phyloP scores from a whole-genome alignment of 805 yeast genomes.

The Candida germanica region DNA sequence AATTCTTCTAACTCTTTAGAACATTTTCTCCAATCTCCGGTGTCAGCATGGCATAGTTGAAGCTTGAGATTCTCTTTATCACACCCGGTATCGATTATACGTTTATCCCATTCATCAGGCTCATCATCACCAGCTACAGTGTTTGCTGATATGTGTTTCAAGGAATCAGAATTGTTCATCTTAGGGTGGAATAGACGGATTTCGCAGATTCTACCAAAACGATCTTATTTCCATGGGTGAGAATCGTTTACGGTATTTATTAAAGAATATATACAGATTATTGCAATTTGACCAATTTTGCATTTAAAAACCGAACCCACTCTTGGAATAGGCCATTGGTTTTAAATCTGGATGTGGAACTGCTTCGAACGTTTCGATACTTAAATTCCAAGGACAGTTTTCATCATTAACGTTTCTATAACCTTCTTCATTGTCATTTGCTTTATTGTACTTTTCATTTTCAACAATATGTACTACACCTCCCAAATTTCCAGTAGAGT shows the following conservation, averaged over 20 bases:
- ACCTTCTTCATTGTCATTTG: conserved; percentile 43
- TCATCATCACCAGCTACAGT: conserved; percentile 32
- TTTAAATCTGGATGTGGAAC: conserved; percentile 87
- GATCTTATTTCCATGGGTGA: too few species aligned
- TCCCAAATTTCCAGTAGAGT: conserved; percentile 84
- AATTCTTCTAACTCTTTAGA: conserved; percentile 52
- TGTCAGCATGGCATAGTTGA: conserved; percentile 45
- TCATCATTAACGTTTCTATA: conserved; percentile 32
- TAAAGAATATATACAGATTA: too few species aligned
- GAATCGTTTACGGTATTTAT: too few species aligned
- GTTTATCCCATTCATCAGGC: conserved; percentile 48
- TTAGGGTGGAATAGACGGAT: not conserved
- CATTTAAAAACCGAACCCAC: conserved; percentile 42
- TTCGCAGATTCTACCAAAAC: too few species aligned
- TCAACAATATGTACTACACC: conserved; percentile 75
- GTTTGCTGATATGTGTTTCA: not conserved
- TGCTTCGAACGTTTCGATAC: conserved; percentile 65
- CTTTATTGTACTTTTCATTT: conserved; percentile 42
- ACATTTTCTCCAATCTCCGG: conserved; percentile 43
- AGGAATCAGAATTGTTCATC: not conserved
- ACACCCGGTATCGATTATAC: conserved; percentile 44
- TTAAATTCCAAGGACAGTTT: conserved; percentile 46
- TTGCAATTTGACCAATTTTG: too few species aligned
- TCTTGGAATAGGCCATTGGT: conserved; percentile 84
- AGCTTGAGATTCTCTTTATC: conserved; percentile 38